phyloP scores from a whole-genome alignment of 2,329 filamentous ascomycete genomes.

The Rhytidhysteron rufulum region DNA sequence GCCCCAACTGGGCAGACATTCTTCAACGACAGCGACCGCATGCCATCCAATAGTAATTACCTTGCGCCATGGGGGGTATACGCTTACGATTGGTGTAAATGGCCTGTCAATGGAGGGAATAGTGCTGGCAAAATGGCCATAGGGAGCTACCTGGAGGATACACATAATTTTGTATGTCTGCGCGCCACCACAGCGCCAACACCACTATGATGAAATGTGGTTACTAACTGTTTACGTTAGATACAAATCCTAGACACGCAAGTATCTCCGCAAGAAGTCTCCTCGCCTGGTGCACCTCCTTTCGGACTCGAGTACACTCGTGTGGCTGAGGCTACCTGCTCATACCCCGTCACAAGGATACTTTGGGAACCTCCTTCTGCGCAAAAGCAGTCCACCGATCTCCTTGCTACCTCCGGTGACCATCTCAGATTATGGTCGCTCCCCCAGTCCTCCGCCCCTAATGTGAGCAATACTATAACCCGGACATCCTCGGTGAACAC shows the following conservation, averaged over 20 bases:
- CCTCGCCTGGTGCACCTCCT: constrained; percentile 65
- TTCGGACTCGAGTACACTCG: constrained; percentile 86
- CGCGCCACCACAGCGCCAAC: neutral
- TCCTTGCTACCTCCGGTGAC: constrained; percentile 91
- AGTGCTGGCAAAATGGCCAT: constrained; percentile 90
- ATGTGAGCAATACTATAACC: constrained; percentile 68
- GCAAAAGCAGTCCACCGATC: constrained; percentile 90
- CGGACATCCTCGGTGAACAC: constrained; percentile 60
- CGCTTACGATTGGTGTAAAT: constrained; percentile 99
- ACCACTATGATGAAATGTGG: constrained; percentile 7
- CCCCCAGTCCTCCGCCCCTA: constrained; percentile 50
- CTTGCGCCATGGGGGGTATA: constrained; percentile 93
- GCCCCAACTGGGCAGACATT: constrained; percentile 55
- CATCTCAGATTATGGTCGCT: constrained; percentile 93
- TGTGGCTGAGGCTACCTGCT: constrained; percentile 93
- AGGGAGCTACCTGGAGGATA: constrained; percentile 95
- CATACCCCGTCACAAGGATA: constrained; percentile 92
- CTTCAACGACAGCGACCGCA: constrained; percentile 63
- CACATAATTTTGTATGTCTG: constrained; percentile 83
- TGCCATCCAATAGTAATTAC: constrained; percentile 81
- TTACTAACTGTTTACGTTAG: constrained; percentile 44
- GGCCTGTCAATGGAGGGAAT: constrained; percentile 67
- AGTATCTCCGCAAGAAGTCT: constrained; percentile 64
- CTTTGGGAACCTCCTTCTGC: constrained; percentile 94
- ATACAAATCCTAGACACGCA: constrained; percentile 97